phyloP scores from a whole-genome alignment of 164 flowering plant species.

The Vitis labrusca region DNA sequence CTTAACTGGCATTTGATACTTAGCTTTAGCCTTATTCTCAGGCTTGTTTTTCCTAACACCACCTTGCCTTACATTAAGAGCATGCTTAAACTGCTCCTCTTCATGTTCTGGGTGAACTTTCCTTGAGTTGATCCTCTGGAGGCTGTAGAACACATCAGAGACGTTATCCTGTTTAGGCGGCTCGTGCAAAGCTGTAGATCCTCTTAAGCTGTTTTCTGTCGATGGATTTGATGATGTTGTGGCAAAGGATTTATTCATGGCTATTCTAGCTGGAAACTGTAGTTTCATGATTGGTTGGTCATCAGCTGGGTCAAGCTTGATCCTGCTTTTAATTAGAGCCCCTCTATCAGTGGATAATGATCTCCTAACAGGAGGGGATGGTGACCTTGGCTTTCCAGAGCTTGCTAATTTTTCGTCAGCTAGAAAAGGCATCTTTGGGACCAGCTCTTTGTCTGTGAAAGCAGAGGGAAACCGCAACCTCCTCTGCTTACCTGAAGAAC shows the following conservation, averaged over 20 bases:
- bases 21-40: constrained; percentile 49
- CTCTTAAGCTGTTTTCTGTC: constrained; percentile 21
- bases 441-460: constrained; percentile 49
- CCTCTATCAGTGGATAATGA: constrained; percentile 79
- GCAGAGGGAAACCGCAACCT: constrained; percentile 52
- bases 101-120: constrained; percentile 49
- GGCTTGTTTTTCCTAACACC: constrained; percentile 63
- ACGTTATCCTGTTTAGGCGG: constrained; percentile 38
- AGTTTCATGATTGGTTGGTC: constrained; percentile 35
- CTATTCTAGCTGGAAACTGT: constrained; percentile 50
- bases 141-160: constrained; percentile 33
- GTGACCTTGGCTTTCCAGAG: constrained; percentile 50
- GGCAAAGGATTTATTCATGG: constrained; percentile 45
- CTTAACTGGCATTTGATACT: constrained; percentile 42
- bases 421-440: constrained; percentile 39
- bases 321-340: constrained; percentile 40
- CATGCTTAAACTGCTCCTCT: constrained; percentile 65
- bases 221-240: constrained; percentile 28
- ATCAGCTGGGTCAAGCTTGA: constrained; percentile 43
- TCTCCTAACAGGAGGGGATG: constrained; percentile 80
- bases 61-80: constrained; percentile 57
- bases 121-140: constrained; percentile 35
- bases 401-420: constrained; percentile 41
- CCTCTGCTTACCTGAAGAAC: constrained; percentile 81
- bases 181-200: constrained; percentile 24